Evolutionary conservation across 441 rosid species (phyloP).

Genomic region (Kokia cookei): DNA sequence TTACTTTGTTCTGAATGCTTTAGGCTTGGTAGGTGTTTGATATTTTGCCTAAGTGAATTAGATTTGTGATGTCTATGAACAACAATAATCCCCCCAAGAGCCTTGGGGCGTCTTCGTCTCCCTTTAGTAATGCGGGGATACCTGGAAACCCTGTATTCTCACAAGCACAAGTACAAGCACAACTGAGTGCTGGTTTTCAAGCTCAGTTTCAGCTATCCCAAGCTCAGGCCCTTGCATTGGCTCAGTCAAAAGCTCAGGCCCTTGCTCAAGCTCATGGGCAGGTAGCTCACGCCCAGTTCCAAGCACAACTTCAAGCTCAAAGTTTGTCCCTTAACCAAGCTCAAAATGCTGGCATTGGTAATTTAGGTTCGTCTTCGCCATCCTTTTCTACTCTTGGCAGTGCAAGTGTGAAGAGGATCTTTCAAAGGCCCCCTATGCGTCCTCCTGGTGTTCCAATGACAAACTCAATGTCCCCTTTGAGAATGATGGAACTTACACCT

Average conservation of each 20-base stretch:
- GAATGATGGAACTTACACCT: constrained; percentile 72
- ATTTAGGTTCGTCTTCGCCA: constrained; percentile 63
- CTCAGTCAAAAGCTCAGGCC: constrained; percentile 34
- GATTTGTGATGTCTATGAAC: constrained; percentile 47
- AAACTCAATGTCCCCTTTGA: constrained; percentile 56
- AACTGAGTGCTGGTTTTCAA: constrained; percentile 57
- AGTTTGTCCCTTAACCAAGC: constrained; percentile 49
- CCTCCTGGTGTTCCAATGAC: constrained; percentile 60
- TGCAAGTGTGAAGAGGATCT: constrained; percentile 49
- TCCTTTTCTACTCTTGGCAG: constrained; percentile 60
- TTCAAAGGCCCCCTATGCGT: constrained; percentile 69
- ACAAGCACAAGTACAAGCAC: constrained; percentile 52
- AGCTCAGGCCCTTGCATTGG: constrained; percentile 48
- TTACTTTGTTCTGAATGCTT: background rate
- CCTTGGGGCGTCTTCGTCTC: constrained; percentile 55
- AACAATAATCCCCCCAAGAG: constrained; percentile 56
- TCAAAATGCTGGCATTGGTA: constrained; percentile 55
- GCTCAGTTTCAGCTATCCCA: constrained; percentile 75
- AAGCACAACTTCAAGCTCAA: constrained; percentile 80
- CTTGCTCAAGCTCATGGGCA: constrained; percentile 59
- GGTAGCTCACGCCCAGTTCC: constrained; percentile 65
- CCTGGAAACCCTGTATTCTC: constrained; percentile 50
- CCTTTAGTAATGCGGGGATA: constrained; percentile 72
- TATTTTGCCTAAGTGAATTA: background rate
- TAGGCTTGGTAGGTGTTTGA: background rate